phyloP scores from a whole-genome alignment of 257 asterid genomes.

The Solanum virginianum region DNA sequence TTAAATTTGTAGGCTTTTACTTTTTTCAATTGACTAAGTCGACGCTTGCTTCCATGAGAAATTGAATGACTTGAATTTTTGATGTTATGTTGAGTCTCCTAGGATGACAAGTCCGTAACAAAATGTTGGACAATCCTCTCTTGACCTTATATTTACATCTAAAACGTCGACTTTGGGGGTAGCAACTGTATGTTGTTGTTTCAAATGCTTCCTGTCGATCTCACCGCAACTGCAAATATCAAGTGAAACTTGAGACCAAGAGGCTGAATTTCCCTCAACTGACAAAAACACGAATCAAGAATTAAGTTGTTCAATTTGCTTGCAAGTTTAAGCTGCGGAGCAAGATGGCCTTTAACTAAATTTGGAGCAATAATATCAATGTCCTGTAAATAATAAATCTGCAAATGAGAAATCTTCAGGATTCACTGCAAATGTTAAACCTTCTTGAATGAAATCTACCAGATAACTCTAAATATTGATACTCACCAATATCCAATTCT shows the following conservation, averaged over 20 bases:
- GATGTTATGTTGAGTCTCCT: neutral
- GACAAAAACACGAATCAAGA: neutral
- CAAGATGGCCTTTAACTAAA: neutral
- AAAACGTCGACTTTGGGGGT: neutral
- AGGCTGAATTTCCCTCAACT: neutral
- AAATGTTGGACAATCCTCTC: neutral
- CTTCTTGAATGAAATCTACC: no score
- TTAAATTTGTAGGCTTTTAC: neutral
- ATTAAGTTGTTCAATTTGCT: neutral
- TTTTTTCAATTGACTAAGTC: neutral
- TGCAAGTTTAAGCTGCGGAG: neutral
- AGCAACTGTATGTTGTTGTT: neutral
- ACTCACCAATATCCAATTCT: no score
- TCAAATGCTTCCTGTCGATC: neutral
- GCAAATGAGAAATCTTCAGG: neutral
- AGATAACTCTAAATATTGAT: no score
- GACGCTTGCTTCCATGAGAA: neutral
- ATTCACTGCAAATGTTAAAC: neutral
- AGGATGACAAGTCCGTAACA: neutral
- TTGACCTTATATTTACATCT: neutral
- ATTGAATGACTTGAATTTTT: neutral
- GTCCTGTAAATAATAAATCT: neutral
- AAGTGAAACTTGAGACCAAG: neutral
- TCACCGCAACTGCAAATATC: neutral
- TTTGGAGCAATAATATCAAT: neutral